Base-by-base conservation (phyloP, 2,329 filamentous ascomycete genomes). In the Phialemonium atrogriseum region DNA sequence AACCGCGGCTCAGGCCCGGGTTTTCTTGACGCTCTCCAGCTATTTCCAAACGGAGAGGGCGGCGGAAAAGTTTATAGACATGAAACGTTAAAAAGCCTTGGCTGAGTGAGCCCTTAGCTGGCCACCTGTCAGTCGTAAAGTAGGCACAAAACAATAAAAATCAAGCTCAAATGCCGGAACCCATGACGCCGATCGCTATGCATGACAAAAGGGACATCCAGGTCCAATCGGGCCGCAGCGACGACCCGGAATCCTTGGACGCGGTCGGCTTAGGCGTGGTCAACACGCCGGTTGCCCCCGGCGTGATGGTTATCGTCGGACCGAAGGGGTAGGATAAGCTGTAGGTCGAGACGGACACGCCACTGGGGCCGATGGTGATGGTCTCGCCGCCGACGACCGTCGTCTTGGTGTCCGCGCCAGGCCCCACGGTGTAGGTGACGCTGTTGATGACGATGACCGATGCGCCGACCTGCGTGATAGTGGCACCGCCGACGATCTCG, bases 401-500 rank as follows among this genome's bases (percentile, higher is more conserved):
- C 0, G 63, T 73, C 1, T 53, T 63, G 9, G 52, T 60, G 9
- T 47, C 47, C n/a, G 48, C 48, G 9, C 56, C 58, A 1, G 64
- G 56, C 0, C 69, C 70, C 29, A 77, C 50, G 2, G 63, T 68
- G 42, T 71, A 74, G 0, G 65, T 72, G 3, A 52, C 52, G 20
- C 64, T 64, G 21, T 58, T 54, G 29, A 80, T 55, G 17, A 77
- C 59, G 2, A 69, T 60, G 10, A 62, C 51, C 3, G 60, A 66
- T 1, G 62, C 50, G n/a, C 60, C 63, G 7, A 72, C 43, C 42
- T 66, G 59, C 11, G 66, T 69, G 32, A 73, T 54, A 4, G 69
- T 71, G 11, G 61, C 68, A 9, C 70, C 70, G 31, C 69, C 70
- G 7, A 69, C 59, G 34, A 72, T 60, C 25, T 62, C 64, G 43